These are phyloP conservation scores for Fusarium ramigenum DNA, from an alignment of 2,329 filamentous ascomycete genomes.

Conservation along the genomic window DNA sequence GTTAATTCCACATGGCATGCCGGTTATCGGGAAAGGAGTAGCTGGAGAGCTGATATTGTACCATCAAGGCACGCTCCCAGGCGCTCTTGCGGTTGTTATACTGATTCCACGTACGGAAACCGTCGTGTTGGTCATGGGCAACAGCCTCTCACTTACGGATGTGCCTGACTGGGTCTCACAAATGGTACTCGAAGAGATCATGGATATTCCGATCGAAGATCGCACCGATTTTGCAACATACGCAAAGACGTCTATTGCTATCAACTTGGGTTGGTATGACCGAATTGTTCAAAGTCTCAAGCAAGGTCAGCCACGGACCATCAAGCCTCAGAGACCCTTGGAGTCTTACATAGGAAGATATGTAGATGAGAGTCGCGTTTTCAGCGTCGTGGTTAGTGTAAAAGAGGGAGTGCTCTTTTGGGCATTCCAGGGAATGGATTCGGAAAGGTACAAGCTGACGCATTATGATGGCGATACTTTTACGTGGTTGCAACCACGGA, in stretches of 20 bases:
- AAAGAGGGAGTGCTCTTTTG: not conserved
- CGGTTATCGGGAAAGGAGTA: not conserved
- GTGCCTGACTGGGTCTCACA: not conserved
- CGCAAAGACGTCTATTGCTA: not conserved
- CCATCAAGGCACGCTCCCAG: not conserved
- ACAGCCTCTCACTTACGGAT: not conserved
- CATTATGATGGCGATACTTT: not conserved
- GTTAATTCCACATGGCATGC: not conserved
- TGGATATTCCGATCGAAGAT: not conserved
- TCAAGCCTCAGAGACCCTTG: not conserved
- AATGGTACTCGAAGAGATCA: not conserved
- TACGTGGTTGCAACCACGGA: not conserved
- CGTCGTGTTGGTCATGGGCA: not conserved
- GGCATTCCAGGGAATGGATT: not conserved
- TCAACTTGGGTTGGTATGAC: not conserved
- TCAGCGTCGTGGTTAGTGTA: not conserved
- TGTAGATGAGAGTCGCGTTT: not conserved
- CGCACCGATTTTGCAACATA: too few relatives aligned
- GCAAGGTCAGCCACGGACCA: accelerated
- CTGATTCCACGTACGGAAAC: not conserved
- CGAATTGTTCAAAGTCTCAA: not conserved
- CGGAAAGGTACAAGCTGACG: not conserved
- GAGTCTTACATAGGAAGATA: not conserved
- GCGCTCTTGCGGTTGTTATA: not conserved
- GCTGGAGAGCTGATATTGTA: not conserved